Evolutionary conservation across 139 green algal genomes (phyloP).

Genomic region (Chloropicon primus): DNA sequence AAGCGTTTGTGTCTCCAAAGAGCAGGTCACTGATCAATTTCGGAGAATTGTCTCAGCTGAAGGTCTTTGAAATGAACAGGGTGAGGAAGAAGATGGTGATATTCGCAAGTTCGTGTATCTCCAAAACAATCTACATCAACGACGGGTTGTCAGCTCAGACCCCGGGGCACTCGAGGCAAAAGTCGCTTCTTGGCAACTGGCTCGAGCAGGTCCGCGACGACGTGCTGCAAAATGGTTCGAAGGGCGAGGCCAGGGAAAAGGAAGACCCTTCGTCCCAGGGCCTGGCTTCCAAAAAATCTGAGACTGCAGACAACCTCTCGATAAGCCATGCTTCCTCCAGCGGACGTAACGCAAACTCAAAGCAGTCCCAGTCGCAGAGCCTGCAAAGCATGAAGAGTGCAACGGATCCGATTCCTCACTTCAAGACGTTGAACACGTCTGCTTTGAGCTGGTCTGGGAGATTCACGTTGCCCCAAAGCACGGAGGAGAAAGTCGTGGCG

Average conservation of each 20-base stretch:
- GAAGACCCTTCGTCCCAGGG: no score
- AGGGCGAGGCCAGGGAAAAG: no score
- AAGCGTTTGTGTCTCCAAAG: background rate
- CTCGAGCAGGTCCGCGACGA: no score
- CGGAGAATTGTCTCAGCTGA: background rate
- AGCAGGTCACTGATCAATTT: background rate
- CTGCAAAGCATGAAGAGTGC: background rate
- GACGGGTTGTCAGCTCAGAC: background rate
- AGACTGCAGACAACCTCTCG: no score
- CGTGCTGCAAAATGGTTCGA: no score
- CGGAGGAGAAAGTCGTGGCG: constrained; percentile 9
- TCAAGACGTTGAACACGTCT: background rate
- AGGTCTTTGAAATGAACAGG: background rate
- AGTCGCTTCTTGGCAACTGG: background rate
- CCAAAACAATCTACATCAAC: background rate
- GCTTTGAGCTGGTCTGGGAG: background rate
- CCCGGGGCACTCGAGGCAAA: background rate
- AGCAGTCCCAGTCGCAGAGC: no score
- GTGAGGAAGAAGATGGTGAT: background rate
- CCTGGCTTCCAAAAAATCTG: background rate
- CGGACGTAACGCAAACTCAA: no score
- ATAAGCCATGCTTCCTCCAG: no score
- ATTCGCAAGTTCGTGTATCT: background rate
- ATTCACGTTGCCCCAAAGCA: background rate
- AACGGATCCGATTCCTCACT: background rate